phyloP scores from a whole-genome alignment of 306 rosid genomes.

The Betula pendula region DNA sequence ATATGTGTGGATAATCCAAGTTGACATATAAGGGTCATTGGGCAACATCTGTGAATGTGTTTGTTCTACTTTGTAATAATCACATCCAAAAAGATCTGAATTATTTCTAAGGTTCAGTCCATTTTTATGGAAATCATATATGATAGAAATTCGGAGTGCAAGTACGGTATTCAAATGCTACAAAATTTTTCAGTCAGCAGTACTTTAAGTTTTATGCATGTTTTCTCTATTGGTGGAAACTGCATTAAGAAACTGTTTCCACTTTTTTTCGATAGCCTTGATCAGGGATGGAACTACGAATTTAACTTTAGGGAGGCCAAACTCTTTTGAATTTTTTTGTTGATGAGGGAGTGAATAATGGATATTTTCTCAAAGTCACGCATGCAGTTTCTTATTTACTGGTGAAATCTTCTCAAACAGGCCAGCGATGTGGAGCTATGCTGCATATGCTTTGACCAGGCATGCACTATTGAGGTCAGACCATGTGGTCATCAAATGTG shows the following conservation, averaged over 20 bases:
- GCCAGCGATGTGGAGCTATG: conserved; percentile 67
- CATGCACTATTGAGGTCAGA: conserved; percentile 76
- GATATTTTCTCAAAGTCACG: not conserved
- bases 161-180: not conserved
- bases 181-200: not conserved
- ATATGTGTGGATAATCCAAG: not conserved
- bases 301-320: too few species aligned
- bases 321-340: too few species aligned
- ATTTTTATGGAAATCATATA: not conserved
- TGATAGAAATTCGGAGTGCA: not conserved
- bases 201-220: not conserved
- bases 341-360: not conserved
- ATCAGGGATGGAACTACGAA: too few species aligned
- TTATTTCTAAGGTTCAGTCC: not conserved
- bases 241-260: not conserved
- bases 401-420: conserved; percentile 41
- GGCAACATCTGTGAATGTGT: not conserved
- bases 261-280: not conserved
- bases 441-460: conserved; percentile 90
- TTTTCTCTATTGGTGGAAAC: not conserved
- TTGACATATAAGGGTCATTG: not conserved
- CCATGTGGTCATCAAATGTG: conserved; percentile 97
- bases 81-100: not conserved
- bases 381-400: conserved; percentile 16
- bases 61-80: not conserved